Percentiles rank a stretch among this genome's conserved stretches.
These are phyloP conservation scores for Fusarium sp. DNA, from an alignment of 2,329 filamentous ascomycete species.

Conservation along the genomic window DNA sequence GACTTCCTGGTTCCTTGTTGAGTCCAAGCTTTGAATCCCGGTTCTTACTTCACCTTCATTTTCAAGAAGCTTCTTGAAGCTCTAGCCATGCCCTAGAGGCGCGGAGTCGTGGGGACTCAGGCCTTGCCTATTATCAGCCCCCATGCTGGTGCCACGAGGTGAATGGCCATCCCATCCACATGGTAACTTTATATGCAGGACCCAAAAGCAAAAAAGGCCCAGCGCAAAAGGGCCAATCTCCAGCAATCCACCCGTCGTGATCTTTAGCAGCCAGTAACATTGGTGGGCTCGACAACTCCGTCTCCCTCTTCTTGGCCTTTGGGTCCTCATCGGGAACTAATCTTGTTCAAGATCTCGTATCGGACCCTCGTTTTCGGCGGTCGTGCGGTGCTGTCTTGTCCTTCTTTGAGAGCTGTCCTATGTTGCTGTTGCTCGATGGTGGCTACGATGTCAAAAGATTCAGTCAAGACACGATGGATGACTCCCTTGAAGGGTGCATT, in stretches of 20 bases:
- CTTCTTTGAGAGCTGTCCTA: not conserved
- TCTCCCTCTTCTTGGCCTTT: not conserved
- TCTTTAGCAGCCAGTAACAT: not conserved
- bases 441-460: not conserved
- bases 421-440: not conserved
- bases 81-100: not conserved
- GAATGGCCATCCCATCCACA: constrained; percentile 32
- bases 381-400: not conserved
- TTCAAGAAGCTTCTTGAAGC: not conserved
- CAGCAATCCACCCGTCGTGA: constrained; percentile 16
- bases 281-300: constrained; percentile 7
- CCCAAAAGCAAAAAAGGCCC: constrained; percentile 16
- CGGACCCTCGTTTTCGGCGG: not conserved
- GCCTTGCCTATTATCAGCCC: not conserved
- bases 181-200: constrained; percentile 17
- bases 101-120: constrained; percentile 14
- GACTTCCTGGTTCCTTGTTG: constrained; percentile 6
- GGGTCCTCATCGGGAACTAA: constrained; percentile 15
- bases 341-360: constrained; percentile 8
- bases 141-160: constrained; percentile 39
- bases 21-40: constrained; percentile 10
- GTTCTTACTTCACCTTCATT: constrained; percentile 1
- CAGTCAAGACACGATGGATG: not conserved
- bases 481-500: constrained; percentile 16
- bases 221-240: constrained; percentile 8